Evolutionary conservation across 2,329 filamentous ascomycete genomes (phyloP).

Genomic region (Monosporascus sp.): DNA sequence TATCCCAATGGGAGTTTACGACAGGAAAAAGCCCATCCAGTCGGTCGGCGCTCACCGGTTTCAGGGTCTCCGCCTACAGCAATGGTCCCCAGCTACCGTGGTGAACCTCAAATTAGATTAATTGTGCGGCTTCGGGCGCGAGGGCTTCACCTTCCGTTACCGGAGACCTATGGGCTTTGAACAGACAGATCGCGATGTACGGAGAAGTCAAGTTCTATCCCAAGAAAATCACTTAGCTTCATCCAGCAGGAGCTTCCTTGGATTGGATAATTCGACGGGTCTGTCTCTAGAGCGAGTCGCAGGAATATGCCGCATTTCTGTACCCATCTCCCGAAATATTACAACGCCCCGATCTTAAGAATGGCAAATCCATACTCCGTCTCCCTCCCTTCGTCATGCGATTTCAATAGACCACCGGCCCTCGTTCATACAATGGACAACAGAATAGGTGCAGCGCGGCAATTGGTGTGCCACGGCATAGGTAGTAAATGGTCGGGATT

Average conservation of each 20-base stretch:
- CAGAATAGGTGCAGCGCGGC: background rate
- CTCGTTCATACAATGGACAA: slow-evolving; percentile 15
- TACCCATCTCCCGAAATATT: slow-evolving; percentile 2
- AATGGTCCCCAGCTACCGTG: no score
- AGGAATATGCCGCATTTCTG: no score
- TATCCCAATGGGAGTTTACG: no score
- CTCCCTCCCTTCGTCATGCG: slow-evolving; percentile 7
- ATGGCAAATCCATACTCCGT: slow-evolving; percentile 9
- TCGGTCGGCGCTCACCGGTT: no score
- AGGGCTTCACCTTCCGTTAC: background rate
- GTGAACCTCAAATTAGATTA: background rate
- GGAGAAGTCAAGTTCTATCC: background rate
- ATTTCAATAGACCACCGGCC: slow-evolving; percentile 5
- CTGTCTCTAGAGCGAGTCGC: no score
- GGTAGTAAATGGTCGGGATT: no score
- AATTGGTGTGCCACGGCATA: no score
- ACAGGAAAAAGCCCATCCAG: no score
- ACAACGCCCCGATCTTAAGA: background rate
- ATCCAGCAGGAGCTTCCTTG: background rate
- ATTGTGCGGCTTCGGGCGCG: background rate
- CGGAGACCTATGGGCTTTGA: background rate
- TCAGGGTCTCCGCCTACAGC: no score
- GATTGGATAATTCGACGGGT: background rate
- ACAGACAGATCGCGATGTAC: background rate
- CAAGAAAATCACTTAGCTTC: background rate